Percentiles rank a stretch among this genome's conserved stretches.
Evolutionary conservation across 441 rosid genomes (phyloP).

Genomic region (Erysimum cheiri): DNA sequence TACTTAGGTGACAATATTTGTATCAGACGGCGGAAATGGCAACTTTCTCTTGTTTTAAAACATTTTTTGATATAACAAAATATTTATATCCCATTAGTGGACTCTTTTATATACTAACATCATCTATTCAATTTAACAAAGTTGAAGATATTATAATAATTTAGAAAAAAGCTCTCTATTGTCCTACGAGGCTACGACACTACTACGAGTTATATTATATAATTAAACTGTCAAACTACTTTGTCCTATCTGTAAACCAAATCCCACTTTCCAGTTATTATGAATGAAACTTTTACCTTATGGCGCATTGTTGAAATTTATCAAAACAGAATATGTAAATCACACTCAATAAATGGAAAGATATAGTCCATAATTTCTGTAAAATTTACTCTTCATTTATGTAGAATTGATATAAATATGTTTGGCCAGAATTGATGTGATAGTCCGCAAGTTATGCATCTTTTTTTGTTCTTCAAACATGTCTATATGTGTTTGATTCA

Average conservation of each 20-base stretch:
- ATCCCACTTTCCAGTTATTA: constrained; percentile 23
- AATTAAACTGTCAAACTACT: constrained; percentile 19
- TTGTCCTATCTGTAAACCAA: constrained; percentile 33
- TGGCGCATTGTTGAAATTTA: neutral
- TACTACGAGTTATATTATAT: constrained; percentile 28
- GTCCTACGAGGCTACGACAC: constrained; percentile 24
- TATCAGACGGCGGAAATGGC: constrained; percentile 43
- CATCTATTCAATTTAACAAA: constrained; percentile 2
- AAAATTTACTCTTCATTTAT: neutral
- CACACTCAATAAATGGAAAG: neutral
- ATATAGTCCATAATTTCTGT: neutral
- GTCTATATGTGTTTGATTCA: too few species aligned
- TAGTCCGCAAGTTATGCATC: too few species aligned
- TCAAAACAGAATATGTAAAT: neutral
- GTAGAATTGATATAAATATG: too few species aligned
- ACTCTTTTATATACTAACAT: neutral
- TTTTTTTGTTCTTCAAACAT: too few species aligned
- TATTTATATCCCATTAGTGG: constrained; percentile 24
- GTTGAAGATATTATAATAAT: constrained; percentile 34
- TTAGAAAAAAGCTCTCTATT: constrained; percentile 34
- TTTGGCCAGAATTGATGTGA: too few species aligned
- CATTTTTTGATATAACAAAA: neutral
- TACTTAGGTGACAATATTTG: constrained; percentile 24
- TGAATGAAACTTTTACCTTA: neutral
- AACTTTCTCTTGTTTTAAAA: constrained; percentile 29